Percentiles rank a stretch among this genome's conserved stretches.
phyloP scores from a whole-genome alignment of 2,329 filamentous ascomycete genomes.

The Thyridium curvatum region DNA sequence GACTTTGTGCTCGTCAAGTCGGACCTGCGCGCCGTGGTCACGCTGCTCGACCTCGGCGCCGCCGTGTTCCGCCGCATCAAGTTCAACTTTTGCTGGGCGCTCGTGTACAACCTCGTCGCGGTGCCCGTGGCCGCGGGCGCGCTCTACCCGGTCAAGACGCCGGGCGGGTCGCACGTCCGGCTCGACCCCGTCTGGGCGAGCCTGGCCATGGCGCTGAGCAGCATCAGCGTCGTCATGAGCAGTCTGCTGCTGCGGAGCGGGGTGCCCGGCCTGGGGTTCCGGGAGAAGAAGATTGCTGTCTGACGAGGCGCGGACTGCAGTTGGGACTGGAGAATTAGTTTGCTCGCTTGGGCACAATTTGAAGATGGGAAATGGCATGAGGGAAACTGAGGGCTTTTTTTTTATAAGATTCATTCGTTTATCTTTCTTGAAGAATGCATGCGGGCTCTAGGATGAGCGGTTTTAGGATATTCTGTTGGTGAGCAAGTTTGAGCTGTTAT shows the following conservation, averaged over 20 bases:
- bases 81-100: slow-evolving; percentile 81
- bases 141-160: slow-evolving; percentile 53
- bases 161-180: slow-evolving; percentile 47
- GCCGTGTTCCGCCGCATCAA: slow-evolving; percentile 72
- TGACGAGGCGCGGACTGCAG: neutral
- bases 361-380: too few relatives aligned
- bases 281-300: slow-evolving; percentile 19
- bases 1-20: slow-evolving; percentile 77
- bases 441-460: too few relatives aligned
- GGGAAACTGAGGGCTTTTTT: too few relatives aligned
- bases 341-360: too few relatives aligned
- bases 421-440: too few relatives aligned
- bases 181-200: slow-evolving; percentile 81
- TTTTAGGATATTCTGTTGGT: too few relatives aligned
- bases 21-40: slow-evolving; percentile 62
- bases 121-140: slow-evolving; percentile 78
- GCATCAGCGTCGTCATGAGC: slow-evolving; percentile 80
- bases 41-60: slow-evolving; percentile 64
- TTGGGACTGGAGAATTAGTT: too few relatives aligned
- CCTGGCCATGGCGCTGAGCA: slow-evolving; percentile 88
- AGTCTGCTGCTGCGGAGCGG: slow-evolving; percentile 62
- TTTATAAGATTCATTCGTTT: too few relatives aligned
- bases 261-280: slow-evolving; percentile 37
- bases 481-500: too few relatives aligned
- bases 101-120: slow-evolving; percentile 73